Evolutionary conservation across 108 stramenopile genomes (phyloP), one percentile per base, ranked within the genome.

Genomic region (Parietichytrium sp.): DNA sequence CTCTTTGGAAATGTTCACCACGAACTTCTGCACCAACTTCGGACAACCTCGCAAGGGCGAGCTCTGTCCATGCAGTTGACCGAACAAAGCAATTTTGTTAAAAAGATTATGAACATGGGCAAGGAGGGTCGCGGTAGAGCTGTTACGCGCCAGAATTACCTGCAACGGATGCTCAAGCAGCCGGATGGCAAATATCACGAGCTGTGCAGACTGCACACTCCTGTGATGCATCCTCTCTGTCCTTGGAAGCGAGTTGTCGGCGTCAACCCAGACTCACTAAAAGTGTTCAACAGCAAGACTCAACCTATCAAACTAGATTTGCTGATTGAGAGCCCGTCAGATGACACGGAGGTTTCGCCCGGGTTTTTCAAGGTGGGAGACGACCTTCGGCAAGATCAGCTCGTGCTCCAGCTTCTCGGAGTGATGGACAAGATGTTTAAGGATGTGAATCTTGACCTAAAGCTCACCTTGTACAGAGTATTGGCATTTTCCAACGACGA

Each of bases 311-410:
- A 72, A 27, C 4, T 42, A 6, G 80, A 81, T 12, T 27, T 45
- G n/a, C 33, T 49, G 16, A 15, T 45, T 4, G n/a, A n/a, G n/a
- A n/a, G n/a, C n/a, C n/a, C n/a, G n/a, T 47, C 45, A 6, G 80
- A 47, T 16, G 18, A 8, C n/a, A 10, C 33, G 0, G 53, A 42
- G 29, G 15, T 23, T 0, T 38, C 48, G 18, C 18, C 55, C 27
- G 80, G 61, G 3, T 95, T 99, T 80, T 93, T 99, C 83, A 99
- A 99, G 89, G 94, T 93, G 47, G 98, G 98, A 25, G 98, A 99
- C 86, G 98, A 99, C 83, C 84, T 99, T 48, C 89, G 98, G 1
- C 98, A 99, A 86, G 98, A 99, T 86, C 97, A 99, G 83, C 93
- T 99, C 6, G 93, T 94, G 38, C 94, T 98, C 42, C 90, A 91